Evolutionary conservation across 2,329 filamentous ascomycete species (phyloP), one percentile per base, ranked within the genome.

Genomic region (Aspergillus amoenus): DNA sequence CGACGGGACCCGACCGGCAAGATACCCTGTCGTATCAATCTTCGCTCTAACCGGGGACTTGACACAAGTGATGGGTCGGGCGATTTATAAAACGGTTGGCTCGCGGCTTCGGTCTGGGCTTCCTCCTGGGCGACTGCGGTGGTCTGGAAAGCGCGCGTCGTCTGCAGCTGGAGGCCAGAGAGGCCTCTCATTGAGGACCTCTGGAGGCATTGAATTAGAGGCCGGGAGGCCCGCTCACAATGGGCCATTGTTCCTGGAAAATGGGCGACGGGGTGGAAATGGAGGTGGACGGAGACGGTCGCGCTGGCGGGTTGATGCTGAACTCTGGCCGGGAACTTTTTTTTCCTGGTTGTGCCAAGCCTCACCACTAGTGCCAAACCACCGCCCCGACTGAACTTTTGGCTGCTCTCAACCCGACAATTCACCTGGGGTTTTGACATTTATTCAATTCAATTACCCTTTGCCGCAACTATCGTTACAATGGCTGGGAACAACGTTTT

Each of bases 1-100:
- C 93, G 86, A 66, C 93, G 87, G 45, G 92, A 96, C 50, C 93
- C 93, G 67, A 96, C 80, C 52, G 91, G 91, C 60, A 84, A 81
- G 44, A 86, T 82, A 54, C 90, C 88, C 63, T 83, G 78, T 70
- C 84, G 84, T 69, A 92, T 79, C 53, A 96, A 80, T 60, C 82
- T 82, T 62, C 83, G 82, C 76, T 94, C 89, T 57, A 86, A 81
- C 71, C 81, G 81, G 46, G 78, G 80, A 47, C 81, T 85, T 43
- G 84, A 81, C 24, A 90, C 88, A n/a, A 84, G 86, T 61, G 84
- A 79, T n/a, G 88, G 89, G 70, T 91, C 84, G 18, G 75, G 75
- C 17, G 71, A 65, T 62, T 72, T 76, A 68, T 77, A 70, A 65
- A 78, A 78, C 41, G 76, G 69, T 66, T 70, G 62, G 56, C 64